Base-by-base conservation (phyloP, 2,329 filamentous ascomycete species). In the Arthrobotrys pseudoclavata region DNA sequence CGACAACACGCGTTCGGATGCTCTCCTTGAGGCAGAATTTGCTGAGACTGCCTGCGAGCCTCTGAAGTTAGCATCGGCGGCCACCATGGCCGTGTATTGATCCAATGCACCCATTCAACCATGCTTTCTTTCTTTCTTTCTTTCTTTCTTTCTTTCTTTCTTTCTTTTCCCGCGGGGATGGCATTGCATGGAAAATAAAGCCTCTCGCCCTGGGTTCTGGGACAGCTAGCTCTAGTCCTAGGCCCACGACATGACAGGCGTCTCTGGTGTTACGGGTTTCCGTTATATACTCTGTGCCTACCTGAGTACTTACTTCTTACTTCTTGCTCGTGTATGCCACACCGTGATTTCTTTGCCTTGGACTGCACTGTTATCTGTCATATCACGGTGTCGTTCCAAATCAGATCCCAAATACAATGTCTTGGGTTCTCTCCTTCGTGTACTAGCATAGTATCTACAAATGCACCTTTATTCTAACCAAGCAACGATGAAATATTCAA, bases 1-100 rank as follows among this genome's bases (percentile, higher is more conserved):
- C 62, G 74, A 77, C 74, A 77, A 77, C 29, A 77, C 67, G 37
- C 74, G 74, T 63, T 77, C 74, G 13, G 69, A 77, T 57, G 53
- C 74, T 6, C 45, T 77, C 7, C 15, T 77, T 12, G 74, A 77
- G 50, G 45, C 61, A 18, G 66, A 76, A 37, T 29, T 34, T 9
- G 55, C 22, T 26, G 66, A 55, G 57, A 24, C 47, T 50, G 5
- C 42, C 3, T 63, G 37, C 24, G 40, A 47, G n/a, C 24, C 48
- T 60, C n/a, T 37, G 26, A 57, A 57, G 20, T 20, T 40, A 20
- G 42, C 61, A 22, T 24, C 57, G 10, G 26, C 48, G 7, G 13
- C 47, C 20, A 22, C 22, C 37, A 72, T 47, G 37, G 20, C 22
- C 4, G 68, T 63, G 2, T 34, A 37, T 15, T 69, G 42, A 61